Evolutionary conservation across 305 asterid species (phyloP).

Genomic region (Plantago coronopus): DNA sequence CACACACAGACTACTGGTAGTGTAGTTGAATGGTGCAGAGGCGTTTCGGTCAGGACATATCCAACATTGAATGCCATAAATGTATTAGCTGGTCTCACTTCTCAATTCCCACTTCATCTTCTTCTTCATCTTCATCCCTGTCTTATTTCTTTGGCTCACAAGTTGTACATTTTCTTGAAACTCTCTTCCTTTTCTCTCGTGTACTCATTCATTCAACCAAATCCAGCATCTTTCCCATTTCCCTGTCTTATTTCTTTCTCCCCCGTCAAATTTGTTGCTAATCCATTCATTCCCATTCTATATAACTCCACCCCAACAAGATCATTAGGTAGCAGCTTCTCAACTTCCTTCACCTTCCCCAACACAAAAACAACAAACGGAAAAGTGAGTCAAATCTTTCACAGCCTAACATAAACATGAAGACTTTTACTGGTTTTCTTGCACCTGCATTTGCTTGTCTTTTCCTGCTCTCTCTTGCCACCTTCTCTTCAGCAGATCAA

Average conservation of each 20-base stretch:
- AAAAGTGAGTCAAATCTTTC: no score
- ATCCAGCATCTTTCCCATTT: constrained; percentile 29
- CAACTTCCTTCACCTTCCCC: no score
- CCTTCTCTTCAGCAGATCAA: constrained; percentile 44
- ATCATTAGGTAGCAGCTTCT: no score
- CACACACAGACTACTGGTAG: no score
- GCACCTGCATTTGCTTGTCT: constrained; percentile 31
- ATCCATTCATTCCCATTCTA: neutral
- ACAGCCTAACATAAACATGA: no score
- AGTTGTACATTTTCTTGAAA: constrained; percentile 7
- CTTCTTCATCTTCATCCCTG: no score
- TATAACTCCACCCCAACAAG: neutral
- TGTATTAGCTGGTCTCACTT: no score
- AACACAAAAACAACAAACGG: neutral
- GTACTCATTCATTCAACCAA: neutral
- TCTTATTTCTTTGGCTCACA: neutral
- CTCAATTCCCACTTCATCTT: no score
- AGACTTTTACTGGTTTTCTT: constrained; percentile 22
- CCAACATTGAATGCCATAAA: no score
- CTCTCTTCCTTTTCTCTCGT: constrained; percentile 8
- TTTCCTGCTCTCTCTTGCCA: constrained; percentile 32
- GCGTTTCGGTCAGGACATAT: no score
- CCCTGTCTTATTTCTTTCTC: constrained; percentile 22
- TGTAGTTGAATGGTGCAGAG: no score
- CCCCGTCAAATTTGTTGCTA: constrained; percentile 2